Evolutionary conservation across 1,284 basidiomycete genomes (phyloP).

Genomic region (Hypsizygus ulmarius): DNA sequence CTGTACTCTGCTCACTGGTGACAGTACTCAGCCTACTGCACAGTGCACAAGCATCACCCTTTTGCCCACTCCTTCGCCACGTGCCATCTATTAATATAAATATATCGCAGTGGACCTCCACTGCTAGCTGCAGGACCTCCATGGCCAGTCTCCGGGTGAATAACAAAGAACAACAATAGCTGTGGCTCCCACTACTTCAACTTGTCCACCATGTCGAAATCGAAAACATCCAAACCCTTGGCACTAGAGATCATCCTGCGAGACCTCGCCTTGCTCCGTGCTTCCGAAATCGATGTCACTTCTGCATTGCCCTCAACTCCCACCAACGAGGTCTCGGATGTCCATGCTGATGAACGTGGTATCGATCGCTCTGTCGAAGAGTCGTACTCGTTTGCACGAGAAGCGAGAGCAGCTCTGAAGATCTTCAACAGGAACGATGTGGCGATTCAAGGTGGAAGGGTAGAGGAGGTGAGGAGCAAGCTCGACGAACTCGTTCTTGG

Average conservation of each 20-base stretch:
- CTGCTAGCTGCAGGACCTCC: no score
- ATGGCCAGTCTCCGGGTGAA: no score
- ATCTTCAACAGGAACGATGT: conserved; percentile 52
- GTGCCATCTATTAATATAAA: no score
- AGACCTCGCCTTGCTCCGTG: conserved; percentile 70
- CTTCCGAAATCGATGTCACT: conserved; percentile 54
- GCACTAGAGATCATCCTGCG: conserved; percentile 59
- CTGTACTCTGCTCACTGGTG: no score
- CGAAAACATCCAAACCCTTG: conserved; percentile 46
- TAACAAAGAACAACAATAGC: no score
- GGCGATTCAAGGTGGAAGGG: conserved; percentile 44
- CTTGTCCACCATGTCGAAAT: conserved; percentile 31
- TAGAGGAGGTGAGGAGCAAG: conserved; percentile 49
- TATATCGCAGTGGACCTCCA: no score
- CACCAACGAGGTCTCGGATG: conserved; percentile 11
- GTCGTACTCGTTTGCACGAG: conserved; percentile 53
- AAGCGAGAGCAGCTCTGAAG: conserved; percentile 53
- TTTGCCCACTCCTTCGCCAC: no score
- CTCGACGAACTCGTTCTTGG: conserved; percentile 53
- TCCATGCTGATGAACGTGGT: conserved; percentile 12
- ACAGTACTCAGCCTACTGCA: no score
- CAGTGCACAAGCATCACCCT: no score
- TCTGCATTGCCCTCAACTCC: conserved; percentile 33
- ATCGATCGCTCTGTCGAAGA: conserved; percentile 41
- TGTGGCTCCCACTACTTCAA: no score